Base-by-base conservation (phyloP, 2,329 filamentous ascomycete genomes). In the Aspergillus vadensis region DNA sequence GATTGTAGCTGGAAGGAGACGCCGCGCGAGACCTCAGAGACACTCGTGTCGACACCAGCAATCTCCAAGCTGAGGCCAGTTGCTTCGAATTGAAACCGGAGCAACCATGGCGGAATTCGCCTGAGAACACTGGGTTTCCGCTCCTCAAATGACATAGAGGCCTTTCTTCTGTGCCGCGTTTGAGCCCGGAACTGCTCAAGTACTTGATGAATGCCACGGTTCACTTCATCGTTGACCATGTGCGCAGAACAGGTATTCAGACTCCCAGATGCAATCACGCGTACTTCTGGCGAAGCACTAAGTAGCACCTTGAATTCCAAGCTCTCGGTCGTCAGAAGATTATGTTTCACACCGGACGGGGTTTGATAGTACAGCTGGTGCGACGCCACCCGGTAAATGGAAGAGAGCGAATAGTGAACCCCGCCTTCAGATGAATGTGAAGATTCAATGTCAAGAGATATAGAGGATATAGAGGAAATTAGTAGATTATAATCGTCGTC, bases 281-380 rank as follows among this genome's bases (percentile, higher is more conserved):
- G 89, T 7, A 97, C 86, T 65, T 97, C 89, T 0, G 93, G 93
- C 4, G 91, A 88, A 5, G 94, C 94, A 65, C 87, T 94, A 12
- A 98, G 79, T 70, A 97, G 90, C 0, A 91, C 80, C 70, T 94
- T 97, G 59, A 97, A 76, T 70, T 99, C 95, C 60, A 97, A 85
- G 1, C 88, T 90, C 70, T 99, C 94, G 0, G 90, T 96, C 38
- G 92, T 87, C 2, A 98, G 84, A 5, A 99, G 82, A 69, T 97
- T 92, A 70, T 97, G 94, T 55, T 92, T 89, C 61, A 88, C 86
- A 5, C 92, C 91, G 9, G 87, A 86, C 21, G 90, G 88, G 0
- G 92, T 97, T 72, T 97, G 96, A 72, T 99, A 99, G 75, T 98
- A 99, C 1, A 99, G 83, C 65, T 92, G 86, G 72, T 97, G 92